Evolutionary conservation across 176 grass and related monocot genomes (phyloP), one percentile per base, ranked within the genome.

Genomic region (Metroxylon sagu): DNA sequence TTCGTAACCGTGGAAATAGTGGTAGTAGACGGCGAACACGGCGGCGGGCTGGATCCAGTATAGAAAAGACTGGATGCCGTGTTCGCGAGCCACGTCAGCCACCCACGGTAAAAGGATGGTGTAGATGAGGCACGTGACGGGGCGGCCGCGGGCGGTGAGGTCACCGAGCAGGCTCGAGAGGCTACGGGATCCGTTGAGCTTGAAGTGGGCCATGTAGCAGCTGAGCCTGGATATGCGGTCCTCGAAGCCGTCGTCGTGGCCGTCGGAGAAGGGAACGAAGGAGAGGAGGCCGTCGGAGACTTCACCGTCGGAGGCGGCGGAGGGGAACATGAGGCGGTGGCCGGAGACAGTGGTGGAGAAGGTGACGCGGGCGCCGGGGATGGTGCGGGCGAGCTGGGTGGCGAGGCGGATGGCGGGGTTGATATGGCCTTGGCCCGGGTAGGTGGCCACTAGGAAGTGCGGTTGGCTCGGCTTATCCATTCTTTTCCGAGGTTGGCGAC

Each of bases 41-140:
- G 64, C 62, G 1, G 71, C 82, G 17, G 79, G 79, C 71, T 91
- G 88, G 23, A 83, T 63, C 88, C 79, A 91, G 68, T 57, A 83
- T 5, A 83, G 51, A 1, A 56, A 71, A 15, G 49, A 27, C 3
- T 72, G 83, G 56, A 83, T 16, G 25, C 30, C 64, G 16, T 12
- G 72, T 29, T 60, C 15, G 16, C 51, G 49, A 0, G 76, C 79
- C 5, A 86, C 75, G 16, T 82, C 82, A 16, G 48, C 64, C 0
- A 51, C 60, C 48, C 59, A 52, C 0, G 25, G 48, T 15, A 35
- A 12, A 8, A 56, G 23, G 14, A 80, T 2, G 49, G 64, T 73
- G 62, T 65, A 79, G 27, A 74, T 17, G n/a, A 85, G 4, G 62
- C 79, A 70, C 5, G 87, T 85, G 19, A 90, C 75, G 12, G 70